Base-by-base conservation (phyloP, 139 green algal species). In the Picochlorum sp. region DNA sequence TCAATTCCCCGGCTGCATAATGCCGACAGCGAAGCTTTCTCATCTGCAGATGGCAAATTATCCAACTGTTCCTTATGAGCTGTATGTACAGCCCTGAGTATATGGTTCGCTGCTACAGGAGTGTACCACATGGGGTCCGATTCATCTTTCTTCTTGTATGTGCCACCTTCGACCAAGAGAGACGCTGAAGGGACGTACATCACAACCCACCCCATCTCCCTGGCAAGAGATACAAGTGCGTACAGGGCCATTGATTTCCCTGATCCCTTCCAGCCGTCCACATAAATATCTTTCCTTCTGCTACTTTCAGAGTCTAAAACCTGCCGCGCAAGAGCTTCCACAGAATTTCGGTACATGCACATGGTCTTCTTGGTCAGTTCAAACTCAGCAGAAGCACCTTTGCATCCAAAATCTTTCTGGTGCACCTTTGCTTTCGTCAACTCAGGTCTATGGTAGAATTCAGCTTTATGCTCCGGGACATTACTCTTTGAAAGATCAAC, bases 211-310 rank as follows among this genome's bases (percentile, higher is more conserved):
- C 72, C 82, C 3, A 64, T 61, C 39, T 47, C 45, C 10, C 82
- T 64, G 0, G 75, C 81, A 67, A 70, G 80, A 33, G 80, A 66
- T 51, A 79, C 82, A 18, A 83, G 57, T 14, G 59, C 32, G 33
- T 65, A 74, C 14, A 89, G 51, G 6, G 80, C 73, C 16, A 90
- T 53, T 33, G 64, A 79, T 53, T 89, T 89, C 60, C 82, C 82
- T 22, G 41, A 58, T n/a, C 82, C 82, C 9, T 51, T 37, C 61
- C 61, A 75, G 47, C 67, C 67, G 16, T 70, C 55, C 18, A 75
- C 35, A 49, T 49, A 53, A 41, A 74, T 49, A 20, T 39, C 28
- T 18, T 35, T 55, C 3, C 29, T 36, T 32, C 24, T 28, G 24
- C 33, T 39, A 30, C 29, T 32, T 51, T 13, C 20, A 40, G 54